Evolutionary conservation across 768 basidiomycete genomes (phyloP).

Genomic region (Thelephora aurantiotincta): DNA sequence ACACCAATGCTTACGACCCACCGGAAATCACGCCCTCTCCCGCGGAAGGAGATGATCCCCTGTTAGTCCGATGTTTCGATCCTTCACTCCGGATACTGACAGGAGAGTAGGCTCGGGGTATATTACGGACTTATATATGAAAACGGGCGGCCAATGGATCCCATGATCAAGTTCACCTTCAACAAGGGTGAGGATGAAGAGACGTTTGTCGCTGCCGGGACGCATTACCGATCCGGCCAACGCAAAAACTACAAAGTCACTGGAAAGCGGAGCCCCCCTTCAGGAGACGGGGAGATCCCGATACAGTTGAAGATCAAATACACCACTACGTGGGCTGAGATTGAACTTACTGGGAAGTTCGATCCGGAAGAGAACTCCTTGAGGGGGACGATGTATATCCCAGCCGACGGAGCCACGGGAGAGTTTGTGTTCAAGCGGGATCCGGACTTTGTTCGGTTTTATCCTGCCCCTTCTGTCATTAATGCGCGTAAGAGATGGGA

Average conservation of each 20-base stretch:
- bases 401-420: background rate
- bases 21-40: background rate
- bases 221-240: background rate
- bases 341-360: constrained; percentile 6
- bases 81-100: background rate
- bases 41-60: background rate
- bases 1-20: background rate
- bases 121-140: background rate
- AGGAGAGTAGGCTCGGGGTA: background rate
- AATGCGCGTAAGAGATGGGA: constrained; percentile 17
- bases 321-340: background rate
- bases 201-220: background rate
- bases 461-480: constrained; percentile 13
- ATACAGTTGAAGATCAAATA: constrained; percentile 9
- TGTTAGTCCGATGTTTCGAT: background rate
- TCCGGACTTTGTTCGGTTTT: constrained; percentile 10
- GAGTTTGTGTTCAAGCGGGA: constrained; percentile 15
- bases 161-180: background rate
- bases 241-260: background rate
- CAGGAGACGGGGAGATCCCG: constrained; percentile 4
- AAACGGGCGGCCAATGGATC: background rate
- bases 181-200: background rate
- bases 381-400: constrained; percentile 4
- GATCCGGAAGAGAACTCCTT: constrained; percentile 3
- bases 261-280: background rate